phyloP scores from a whole-genome alignment of 768 basidiomycete species.

The Lactarius hatsudake region DNA sequence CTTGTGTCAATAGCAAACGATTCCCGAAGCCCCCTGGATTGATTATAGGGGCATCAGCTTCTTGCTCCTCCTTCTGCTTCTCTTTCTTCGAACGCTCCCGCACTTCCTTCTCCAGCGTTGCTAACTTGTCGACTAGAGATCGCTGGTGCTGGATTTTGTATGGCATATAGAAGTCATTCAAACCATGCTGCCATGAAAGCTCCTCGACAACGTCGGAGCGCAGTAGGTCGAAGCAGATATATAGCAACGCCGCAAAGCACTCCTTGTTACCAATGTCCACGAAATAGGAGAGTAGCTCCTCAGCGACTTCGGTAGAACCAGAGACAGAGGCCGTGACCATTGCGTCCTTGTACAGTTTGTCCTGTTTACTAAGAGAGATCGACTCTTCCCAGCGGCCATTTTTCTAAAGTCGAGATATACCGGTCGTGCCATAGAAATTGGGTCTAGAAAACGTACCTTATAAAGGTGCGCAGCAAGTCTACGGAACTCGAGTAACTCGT shows the following conservation, averaged over 20 bases:
- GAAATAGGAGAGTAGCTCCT: conserved; percentile 94
- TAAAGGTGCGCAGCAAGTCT: conserved; percentile 93
- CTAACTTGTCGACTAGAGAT: conserved; percentile 71
- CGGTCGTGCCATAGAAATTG: neutral
- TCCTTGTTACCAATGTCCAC: conserved; percentile 99
- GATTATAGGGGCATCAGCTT: conserved; percentile 84
- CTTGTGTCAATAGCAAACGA: conserved; percentile 69
- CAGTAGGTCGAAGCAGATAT: conserved; percentile 92
- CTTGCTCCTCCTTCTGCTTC: conserved; percentile 82
- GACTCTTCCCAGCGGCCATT: conserved; percentile 96
- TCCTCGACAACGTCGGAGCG: conserved; percentile 92
- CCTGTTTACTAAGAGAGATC: conserved; percentile 90
- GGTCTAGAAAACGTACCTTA: conserved; percentile 54
- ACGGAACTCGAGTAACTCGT: conserved; percentile 92
- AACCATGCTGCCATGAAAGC: conserved; percentile 91
- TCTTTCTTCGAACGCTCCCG: conserved; percentile 86
- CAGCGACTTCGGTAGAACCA: conserved; percentile 80
- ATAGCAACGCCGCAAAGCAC: conserved; percentile 89
- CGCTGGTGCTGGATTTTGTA: conserved; percentile 89
- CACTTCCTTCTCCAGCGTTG: conserved; percentile 83
- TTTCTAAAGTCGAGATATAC: conserved; percentile 55
- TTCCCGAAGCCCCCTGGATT: conserved; percentile 71
- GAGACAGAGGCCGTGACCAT: conserved; percentile 92
- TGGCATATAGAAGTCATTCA: conserved; percentile 98
- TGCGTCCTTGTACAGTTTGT: conserved; percentile 96